Base-by-base conservation (phyloP, 2,329 filamentous ascomycete species). In the Ciborinia camelliae region DNA sequence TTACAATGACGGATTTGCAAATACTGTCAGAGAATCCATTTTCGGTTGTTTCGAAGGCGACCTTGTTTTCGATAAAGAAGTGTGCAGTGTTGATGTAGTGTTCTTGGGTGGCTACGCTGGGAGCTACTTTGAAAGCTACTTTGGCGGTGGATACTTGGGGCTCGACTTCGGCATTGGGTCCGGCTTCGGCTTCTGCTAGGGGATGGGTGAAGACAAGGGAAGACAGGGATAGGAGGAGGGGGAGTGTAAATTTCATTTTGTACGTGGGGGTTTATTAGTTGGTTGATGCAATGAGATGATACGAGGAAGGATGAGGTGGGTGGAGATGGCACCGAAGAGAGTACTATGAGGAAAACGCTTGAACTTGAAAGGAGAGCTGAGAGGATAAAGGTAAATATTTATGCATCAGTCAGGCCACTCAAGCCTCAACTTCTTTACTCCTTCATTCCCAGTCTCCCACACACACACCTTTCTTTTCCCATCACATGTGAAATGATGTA, bases 1-100 rank as follows among this genome's bases (percentile, higher is more conserved):
- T 79, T 59, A 82, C 52, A 50, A 63, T 63, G 10, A 63, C 61
- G 7, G 61, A n/a, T 9, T 63, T 63, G 1, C 61, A 63, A 3
- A 52, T 32, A 28, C 58, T 52, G 2, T 52, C 58, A 8, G 61
- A 48, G 4, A 63, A 32, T 12, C 61, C 52, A 50, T 63, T 63
- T 30, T 63, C 61, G 4, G 61, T 63, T 2, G 61, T 37, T 3
- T 32, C 30, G 26, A 48, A 18, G 5, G 32, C 39, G 12, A 28
- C 30, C 8, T 39, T 28, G 2, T 14, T 1, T 23, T 54, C 4
- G 37, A 15, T 18, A 3, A 55, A 55, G 23, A 45, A 58, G 20
- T 45, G 28, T 15, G 41, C 39, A 41, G 54, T 45, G 4, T 10
- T n/a, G 12, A 30, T 28, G 12, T 47, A 41, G n/a, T 58, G 54